Base-by-base conservation (phyloP, 495 filamentous ascomycete genomes). In the Zalerion maritima region DNA sequence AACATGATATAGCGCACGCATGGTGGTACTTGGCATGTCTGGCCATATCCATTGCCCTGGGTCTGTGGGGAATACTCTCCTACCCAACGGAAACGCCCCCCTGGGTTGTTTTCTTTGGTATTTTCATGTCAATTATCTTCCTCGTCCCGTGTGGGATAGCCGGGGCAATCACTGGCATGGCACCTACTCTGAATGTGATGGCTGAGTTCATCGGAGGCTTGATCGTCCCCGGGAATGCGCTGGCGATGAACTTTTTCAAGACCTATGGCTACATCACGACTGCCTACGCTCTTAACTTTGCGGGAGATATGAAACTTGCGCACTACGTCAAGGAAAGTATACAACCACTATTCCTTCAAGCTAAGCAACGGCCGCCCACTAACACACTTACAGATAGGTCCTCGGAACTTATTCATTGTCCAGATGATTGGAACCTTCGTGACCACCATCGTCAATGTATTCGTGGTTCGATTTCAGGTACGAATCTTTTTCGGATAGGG, bases 161-260 rank as follows among this genome's bases (percentile, higher is more conserved):
- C 39, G 36, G 41, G 13, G 49, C 53, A 26, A 60, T 60, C 41
- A 60, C 57, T 3, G 55, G 57, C 12, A 41, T 60, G 4, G 41
- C 54, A 27, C 50, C 58, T 1, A 56, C 55, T 3, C 40, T 60
- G 13, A 58, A 57, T 31, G 53, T 60, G 23, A 39, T 60, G 8
- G 57, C 57, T 24, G 57, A 60, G 37, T 60, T 60, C 27, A 56
- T 60, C 24, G 57, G 57, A n/a, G 57, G 55, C 6, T 46, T 49
- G 3, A 52, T 34, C 32, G 50, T 56, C 7, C 42, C 48, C 13
- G 54, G 54, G 18, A 58, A 61, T 25, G 54, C 54, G 17, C 42
- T 58, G 29, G 55, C 51, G 34, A 58, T 60, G 55, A 51, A 50
- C 35, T 60, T 47, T 39, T 56, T 60, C 48, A 60, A 60, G 34